These are phyloP conservation scores for Eurotiales sp. DNA, from an alignment of 2,329 filamentous ascomycete genomes.

Conservation along the genomic window DNA sequence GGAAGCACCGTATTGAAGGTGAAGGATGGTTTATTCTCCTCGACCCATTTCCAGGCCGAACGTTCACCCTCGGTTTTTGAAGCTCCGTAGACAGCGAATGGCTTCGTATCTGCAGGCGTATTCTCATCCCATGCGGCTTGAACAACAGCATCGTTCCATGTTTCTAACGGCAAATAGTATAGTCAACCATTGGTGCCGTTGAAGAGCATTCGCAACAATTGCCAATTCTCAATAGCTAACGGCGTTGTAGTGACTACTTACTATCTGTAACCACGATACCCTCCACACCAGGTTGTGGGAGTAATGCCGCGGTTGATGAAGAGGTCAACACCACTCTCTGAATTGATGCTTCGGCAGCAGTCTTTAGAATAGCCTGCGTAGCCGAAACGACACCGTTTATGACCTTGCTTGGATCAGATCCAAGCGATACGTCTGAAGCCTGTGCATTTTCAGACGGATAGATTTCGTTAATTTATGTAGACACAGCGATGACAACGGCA, in stretches of 20 bases:
- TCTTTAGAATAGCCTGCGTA: conserved; percentile 30
- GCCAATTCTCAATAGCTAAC: too few species aligned
- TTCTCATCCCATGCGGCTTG: conserved; percentile 30
- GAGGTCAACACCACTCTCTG: conserved; percentile 15
- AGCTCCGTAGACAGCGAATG: conserved; percentile 38
- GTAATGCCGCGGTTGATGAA: conserved; percentile 5
- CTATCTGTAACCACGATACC: conserved; percentile 10
- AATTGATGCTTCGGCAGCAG: conserved; percentile 20
- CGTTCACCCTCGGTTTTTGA: conserved; percentile 48
- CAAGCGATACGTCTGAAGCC: conserved; percentile 29
- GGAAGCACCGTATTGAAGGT: conserved; percentile 34
- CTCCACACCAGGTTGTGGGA: conserved; percentile 8
- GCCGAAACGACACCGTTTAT: conserved; percentile 42
- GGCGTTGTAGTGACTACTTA: neutral
- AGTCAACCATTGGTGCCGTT: too few species aligned
- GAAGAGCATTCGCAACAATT: too few species aligned
- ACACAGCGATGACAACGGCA: too few species aligned
- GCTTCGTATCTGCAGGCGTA: conserved; percentile 27
- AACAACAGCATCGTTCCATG: conserved; percentile 23
- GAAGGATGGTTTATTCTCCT: conserved; percentile 42
- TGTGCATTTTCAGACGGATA: neutral
- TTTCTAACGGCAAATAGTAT: conserved; percentile 18
- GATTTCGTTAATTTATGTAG: neutral
- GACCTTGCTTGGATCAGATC: conserved; percentile 40
- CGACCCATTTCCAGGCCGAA: conserved; percentile 44